Conservation (phyloP, 2,329 filamentous ascomycete species). For the Xylariomycetidae sp. region DNA sequence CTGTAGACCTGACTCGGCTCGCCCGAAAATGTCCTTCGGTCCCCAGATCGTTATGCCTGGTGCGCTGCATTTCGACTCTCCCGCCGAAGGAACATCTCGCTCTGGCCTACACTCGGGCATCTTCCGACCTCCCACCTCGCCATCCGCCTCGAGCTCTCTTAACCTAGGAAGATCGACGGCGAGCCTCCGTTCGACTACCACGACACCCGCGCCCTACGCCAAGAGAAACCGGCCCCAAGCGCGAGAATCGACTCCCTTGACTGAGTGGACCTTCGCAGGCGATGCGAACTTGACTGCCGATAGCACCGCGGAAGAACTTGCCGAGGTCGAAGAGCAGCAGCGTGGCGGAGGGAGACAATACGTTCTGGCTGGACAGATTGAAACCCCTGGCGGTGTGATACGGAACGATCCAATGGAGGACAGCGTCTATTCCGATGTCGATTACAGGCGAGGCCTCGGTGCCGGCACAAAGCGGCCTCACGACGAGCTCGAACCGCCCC, state of each 20-base stretch:
- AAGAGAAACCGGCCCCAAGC: slow-evolving; percentile 42
- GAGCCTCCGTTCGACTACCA: slow-evolving; percentile 32
- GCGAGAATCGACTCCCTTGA: slow-evolving; percentile 28
- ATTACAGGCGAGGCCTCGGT: slow-evolving; percentile 48
- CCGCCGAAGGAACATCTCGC: slow-evolving; percentile 17
- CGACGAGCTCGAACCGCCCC: slow-evolving; percentile 31
- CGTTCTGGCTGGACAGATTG: slow-evolving; percentile 48
- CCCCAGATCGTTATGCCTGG: slow-evolving; percentile 29
- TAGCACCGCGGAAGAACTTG: slow-evolving; percentile 18
- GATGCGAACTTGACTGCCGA: slow-evolving; percentile 24
- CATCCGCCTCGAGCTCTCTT: slow-evolving; percentile 31
- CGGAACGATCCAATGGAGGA: slow-evolving; percentile 36
- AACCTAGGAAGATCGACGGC: slow-evolving; percentile 34
- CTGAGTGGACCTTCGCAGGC: slow-evolving; percentile 22
- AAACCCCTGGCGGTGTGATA: slow-evolving; percentile 35
- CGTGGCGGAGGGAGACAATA: slow-evolving; percentile 31
- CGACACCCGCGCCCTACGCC: slow-evolving; percentile 25
- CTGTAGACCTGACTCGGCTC: no score
- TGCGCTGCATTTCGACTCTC: slow-evolving; percentile 27
- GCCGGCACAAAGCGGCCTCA: slow-evolving; percentile 37
- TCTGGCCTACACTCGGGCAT: slow-evolving; percentile 37
- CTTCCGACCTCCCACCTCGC: slow-evolving; percentile 40
- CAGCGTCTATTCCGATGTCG: slow-evolving; percentile 51
- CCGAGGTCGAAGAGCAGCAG: slow-evolving; percentile 10
- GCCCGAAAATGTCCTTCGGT: slow-evolving; percentile 21